phyloP scores from a whole-genome alignment of 2,329 filamentous ascomycete species.

The Phialocephala subalpina region DNA sequence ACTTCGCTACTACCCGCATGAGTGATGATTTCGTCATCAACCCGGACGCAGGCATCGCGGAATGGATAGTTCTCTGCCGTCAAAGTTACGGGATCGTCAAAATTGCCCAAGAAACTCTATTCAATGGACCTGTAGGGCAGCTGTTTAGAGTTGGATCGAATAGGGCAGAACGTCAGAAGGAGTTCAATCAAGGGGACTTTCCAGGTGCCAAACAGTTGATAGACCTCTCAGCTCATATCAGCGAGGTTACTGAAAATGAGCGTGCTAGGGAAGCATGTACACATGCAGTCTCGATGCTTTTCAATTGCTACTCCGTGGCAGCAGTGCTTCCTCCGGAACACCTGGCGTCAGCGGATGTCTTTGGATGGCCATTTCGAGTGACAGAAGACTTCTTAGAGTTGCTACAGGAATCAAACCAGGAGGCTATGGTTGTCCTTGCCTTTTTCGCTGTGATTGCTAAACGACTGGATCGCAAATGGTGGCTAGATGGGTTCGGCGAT shows the following conservation, averaged over 20 bases:
- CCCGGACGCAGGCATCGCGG: constrained; percentile 42
- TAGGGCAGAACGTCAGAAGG: constrained; percentile 16
- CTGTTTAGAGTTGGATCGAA: constrained; percentile 40
- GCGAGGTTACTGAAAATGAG: constrained; percentile 29
- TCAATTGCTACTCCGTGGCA: constrained; percentile 21
- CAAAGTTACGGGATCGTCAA: constrained; percentile 46
- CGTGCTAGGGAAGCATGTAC: constrained; percentile 37
- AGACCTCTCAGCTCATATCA: constrained; percentile 19
- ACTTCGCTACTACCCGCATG: constrained; percentile 45
- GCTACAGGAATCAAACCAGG: constrained; percentile 44
- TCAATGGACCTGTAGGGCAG: constrained; percentile 35
- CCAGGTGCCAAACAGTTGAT: constrained; percentile 18
- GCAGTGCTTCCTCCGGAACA: constrained; percentile 10
- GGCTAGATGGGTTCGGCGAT: constrained; percentile 43
- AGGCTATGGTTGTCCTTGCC: constrained; percentile 33
- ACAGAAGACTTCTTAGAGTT: constrained; percentile 37
- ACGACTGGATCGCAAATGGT: constrained; percentile 27
- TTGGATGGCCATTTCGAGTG: constrained; percentile 28
- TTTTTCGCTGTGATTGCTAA: constrained; percentile 29
- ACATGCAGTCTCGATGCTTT: constrained; percentile 20
- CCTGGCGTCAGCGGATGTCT: constrained; percentile 28
- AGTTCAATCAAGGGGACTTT: constrained; percentile 11
- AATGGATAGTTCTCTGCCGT: constrained; percentile 48
- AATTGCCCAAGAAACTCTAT: constrained; percentile 36
- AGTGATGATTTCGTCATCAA: constrained; percentile 46